phyloP scores from a whole-genome alignment of 805 yeast species.

The Candida tallmaniae region DNA sequence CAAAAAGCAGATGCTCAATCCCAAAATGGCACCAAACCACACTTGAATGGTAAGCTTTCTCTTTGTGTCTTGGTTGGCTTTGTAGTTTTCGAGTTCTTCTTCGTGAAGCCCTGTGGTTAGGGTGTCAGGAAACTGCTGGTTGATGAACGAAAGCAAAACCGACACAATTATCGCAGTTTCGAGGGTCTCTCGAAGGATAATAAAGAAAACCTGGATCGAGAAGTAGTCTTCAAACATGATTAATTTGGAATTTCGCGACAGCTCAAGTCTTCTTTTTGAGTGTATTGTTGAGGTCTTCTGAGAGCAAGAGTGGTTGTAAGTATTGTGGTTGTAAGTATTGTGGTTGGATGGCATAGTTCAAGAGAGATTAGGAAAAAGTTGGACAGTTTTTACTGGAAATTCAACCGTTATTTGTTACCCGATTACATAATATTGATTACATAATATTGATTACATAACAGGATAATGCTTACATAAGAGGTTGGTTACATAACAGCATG shows the following conservation, averaged over 20 bases:
- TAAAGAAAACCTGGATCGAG: conserved; percentile 73
- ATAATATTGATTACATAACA: too few relatives aligned
- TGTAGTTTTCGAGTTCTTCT: neutral
- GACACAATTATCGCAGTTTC: conserved; percentile 37
- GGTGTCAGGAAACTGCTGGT: conserved; percentile 36
- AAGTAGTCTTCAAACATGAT: conserved; percentile 40
- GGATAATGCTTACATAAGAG: too few relatives aligned
- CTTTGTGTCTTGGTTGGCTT: neutral
- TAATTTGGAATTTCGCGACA: too few relatives aligned
- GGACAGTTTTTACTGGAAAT: too few relatives aligned
- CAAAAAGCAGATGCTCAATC: conserved; percentile 62
- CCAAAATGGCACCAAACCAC: conserved; percentile 75
- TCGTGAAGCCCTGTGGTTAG: neutral
- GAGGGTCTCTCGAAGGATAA: conserved; percentile 58
- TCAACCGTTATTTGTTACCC: too few relatives aligned
- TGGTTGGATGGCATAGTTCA: too few relatives aligned
- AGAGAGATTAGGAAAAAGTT: too few relatives aligned
- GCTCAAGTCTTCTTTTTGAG: too few relatives aligned
- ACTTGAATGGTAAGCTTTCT: conserved; percentile 56
- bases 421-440: too few relatives aligned
- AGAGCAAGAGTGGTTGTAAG: too few relatives aligned
- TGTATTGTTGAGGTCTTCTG: too few relatives aligned
- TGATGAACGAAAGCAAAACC: conserved; percentile 68
- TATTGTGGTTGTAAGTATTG: too few relatives aligned
- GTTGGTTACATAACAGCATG: neutral